phyloP scores from a whole-genome alignment of 352 stramenopile genomes.

The Hyaloperonospora brassicae region DNA sequence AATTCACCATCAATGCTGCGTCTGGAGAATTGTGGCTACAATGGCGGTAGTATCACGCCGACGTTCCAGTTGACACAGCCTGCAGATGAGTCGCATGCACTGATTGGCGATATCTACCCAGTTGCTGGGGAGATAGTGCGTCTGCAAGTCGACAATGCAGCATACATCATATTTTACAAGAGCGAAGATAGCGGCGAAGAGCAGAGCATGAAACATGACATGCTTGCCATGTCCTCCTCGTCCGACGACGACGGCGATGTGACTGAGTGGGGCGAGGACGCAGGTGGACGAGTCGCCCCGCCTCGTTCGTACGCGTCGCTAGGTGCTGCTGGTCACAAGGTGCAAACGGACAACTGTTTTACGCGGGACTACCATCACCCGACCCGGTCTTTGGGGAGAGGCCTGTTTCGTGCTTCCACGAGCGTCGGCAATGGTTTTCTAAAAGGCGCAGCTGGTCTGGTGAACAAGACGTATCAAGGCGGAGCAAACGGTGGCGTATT shows the following conservation, averaged over 20 bases:
- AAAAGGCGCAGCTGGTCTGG: conserved; percentile 70
- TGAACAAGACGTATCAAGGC: conserved; percentile 84
- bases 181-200: conserved; percentile 43
- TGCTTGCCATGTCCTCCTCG: conserved; percentile 41
- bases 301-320: conserved; percentile 75
- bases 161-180: conserved; percentile 89
- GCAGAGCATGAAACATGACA: conserved; percentile 32
- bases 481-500: conserved; percentile 77
- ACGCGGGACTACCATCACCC: conserved; percentile 71
- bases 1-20: conserved; percentile 27
- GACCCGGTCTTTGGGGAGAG: conserved; percentile 68
- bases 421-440: conserved; percentile 78
- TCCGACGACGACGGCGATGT: conserved; percentile 34
- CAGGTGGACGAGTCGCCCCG: conserved; percentile 18
- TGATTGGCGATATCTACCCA: conserved; percentile 60
- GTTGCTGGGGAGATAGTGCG: conserved; percentile 66
- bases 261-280: conserved; percentile 36
- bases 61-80: conserved; percentile 46
- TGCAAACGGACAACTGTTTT: conserved; percentile 83
- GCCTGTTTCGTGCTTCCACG: conserved; percentile 77
- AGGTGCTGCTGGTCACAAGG: conserved; percentile 75
- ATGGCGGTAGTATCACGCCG: conserved; percentile 47
- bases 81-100: conserved; percentile 51
- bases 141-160: conserved; percentile 61
- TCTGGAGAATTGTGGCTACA: conserved; percentile 29